Base-by-base conservation (phyloP, 2,329 filamentous ascomycete species). In the Eurotiales sp. region DNA sequence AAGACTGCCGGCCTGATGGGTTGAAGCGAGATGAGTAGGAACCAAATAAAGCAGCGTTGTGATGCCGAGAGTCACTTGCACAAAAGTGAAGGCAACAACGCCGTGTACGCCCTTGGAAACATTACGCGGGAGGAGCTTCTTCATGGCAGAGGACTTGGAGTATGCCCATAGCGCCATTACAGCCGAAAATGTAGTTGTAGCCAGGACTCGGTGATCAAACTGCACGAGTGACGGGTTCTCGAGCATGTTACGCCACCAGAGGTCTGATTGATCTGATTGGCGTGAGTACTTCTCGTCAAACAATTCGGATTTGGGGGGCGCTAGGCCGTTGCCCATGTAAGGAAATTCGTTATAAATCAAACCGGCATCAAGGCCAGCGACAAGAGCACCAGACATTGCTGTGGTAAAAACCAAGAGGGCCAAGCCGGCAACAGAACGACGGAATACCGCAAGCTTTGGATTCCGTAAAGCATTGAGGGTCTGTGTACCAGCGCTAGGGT, bases 301-400 rank as follows among this genome's bases (percentile, higher is more conserved):
- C 27, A 97, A 83, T 73, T 97, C 92, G 8, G 82, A 78, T 64
- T 80, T 83, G 1, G 92, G 92, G 1, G 92, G 92, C 0, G 89
- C 79, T 19, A 95, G 75, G 10, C 90, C 90, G 3, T 83, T 72
- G 8, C 93, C 93, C 93, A 99, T 99, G 72, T 82, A 88, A 6
- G 93, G 93, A 69, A 99, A 97, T 71, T 99, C 90, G 69, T 99
- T 99, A 78, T 99, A 99, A 72, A 99, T 97, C 51, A 99, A 79
- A 8, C 93, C 93, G 8, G 93, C 93, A 66, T 99, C 93, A 12
- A 99, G 84, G 27, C 93, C 93, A 6, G 93, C 93, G 27, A 99
- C 93, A 2, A 99, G 81, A 4, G 86, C 92, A 49, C 92, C 93
- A 3, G 93, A 96, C 81, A 99, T 88, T 64, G 88, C 90, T 3